These are phyloP conservation scores for Thoreauomyces humboldtii DNA, from an alignment of 192 early-diverging fungal species.

Conservation along the genomic window DNA sequence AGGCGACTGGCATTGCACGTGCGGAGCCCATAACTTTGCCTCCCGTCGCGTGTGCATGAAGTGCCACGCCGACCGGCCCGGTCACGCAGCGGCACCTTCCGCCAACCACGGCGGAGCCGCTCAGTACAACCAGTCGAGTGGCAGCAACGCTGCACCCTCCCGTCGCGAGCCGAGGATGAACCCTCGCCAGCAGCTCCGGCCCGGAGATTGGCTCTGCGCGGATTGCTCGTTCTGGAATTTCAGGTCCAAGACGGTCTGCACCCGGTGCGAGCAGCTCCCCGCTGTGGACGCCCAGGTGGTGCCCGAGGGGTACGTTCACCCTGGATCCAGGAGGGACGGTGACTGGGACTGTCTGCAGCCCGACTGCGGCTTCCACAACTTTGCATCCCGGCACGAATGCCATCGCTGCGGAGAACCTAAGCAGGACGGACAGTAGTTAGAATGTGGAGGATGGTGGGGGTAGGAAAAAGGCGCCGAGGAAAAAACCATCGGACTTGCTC, in stretches of 20 bases:
- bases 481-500: no score
- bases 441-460: no score
- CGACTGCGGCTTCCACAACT: constrained; percentile 71
- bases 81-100: no score
- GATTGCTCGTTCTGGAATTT: constrained; percentile 72
- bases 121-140: no score
- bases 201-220: constrained; percentile 73
- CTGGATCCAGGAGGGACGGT: constrained; percentile 39
- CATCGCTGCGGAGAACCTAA: constrained; percentile 52
- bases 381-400: constrained; percentile 68
- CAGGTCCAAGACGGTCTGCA: constrained; percentile 32
- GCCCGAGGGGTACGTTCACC: not conserved
- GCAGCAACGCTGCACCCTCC: no score
- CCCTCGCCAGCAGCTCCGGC: no score
- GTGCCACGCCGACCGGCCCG: constrained; percentile 63
- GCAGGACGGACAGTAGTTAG: no score
- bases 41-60: constrained; percentile 63
- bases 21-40: constrained; percentile 71
- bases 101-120: no score
- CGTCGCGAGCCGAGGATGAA: no score
- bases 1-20: constrained; percentile 70
- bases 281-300: constrained; percentile 2
- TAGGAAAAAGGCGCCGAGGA: no score
- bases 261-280: constrained; percentile 34
- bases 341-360: constrained; percentile 75